A percentile compares a stretch with the other conserved stretches of the same genome.
Evolutionary conservation across 2,329 filamentous ascomycete species (phyloP).

Genomic region (Chaetomium sp.): DNA sequence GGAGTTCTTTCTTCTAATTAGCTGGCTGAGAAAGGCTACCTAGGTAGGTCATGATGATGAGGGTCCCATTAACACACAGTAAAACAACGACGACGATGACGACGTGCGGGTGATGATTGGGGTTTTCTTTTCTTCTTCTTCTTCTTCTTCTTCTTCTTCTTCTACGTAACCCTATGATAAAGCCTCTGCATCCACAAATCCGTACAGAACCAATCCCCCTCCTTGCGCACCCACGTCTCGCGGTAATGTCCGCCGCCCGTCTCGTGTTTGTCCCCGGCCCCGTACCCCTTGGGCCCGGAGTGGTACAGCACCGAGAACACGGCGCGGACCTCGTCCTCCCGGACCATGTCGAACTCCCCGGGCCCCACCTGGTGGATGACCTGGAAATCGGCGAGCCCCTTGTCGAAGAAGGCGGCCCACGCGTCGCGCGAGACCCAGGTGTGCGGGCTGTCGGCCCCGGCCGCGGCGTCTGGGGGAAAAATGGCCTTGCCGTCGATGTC

Average conservation of each 20-base stretch:
- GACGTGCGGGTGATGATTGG: too few relatives aligned
- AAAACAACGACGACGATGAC: too few relatives aligned
- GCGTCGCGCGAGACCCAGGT: not conserved
- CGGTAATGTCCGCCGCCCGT: constrained; percentile 3
- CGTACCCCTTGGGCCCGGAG: not conserved
- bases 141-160: not conserved
- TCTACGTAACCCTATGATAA: not conserved
- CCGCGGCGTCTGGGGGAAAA: not conserved
- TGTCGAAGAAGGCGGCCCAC: constrained; percentile 2
- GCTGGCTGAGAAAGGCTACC: too few relatives aligned
- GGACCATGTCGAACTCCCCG: not conserved
- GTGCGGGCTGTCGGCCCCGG: not conserved
- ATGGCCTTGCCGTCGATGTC: not conserved
- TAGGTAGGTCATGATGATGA: too few relatives aligned
- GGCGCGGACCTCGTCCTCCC: constrained; percentile 1
- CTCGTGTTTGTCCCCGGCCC: not conserved
- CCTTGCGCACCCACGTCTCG: constrained; percentile 6
- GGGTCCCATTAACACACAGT: too few relatives aligned
- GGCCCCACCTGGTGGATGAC: not conserved
- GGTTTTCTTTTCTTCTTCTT: too few relatives aligned
- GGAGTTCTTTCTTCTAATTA: too few relatives aligned
- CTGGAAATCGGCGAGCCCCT: not conserved
- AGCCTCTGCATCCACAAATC: constrained; percentile 1
- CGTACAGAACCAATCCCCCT: constrained; percentile 3
- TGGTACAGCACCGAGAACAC: not conserved